These are phyloP conservation scores for Petunia secreta DNA, from an alignment of 257 asterid genomes.

Conservation along the genomic window DNA sequence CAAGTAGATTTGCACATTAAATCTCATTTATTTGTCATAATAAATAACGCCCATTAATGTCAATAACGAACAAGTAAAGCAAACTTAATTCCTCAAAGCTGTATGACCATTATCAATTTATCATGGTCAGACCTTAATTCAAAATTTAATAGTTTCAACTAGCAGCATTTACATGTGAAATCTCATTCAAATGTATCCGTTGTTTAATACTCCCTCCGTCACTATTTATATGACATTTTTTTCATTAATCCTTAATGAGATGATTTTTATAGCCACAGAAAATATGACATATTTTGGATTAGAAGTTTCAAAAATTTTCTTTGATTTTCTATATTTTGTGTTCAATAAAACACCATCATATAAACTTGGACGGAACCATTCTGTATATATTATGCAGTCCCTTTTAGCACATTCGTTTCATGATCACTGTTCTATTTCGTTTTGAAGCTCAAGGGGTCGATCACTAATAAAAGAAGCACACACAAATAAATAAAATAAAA, in stretches of 20 bases:
- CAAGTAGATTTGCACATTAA: slow-evolving; percentile 18
- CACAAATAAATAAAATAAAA: background rate
- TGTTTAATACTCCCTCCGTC: no score
- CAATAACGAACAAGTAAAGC: background rate
- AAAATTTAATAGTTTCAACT: background rate
- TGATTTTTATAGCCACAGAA: no score
- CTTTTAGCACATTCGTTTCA: background rate
- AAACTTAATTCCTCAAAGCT: slow-evolving; percentile 19
- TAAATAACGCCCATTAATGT: background rate
- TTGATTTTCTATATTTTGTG: no score
- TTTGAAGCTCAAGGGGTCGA: background rate
- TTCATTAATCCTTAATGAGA: no score
- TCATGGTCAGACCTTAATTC: background rate
- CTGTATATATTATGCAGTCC: background rate
- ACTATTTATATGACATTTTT: no score
- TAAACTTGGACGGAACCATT: no score
- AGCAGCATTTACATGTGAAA: background rate
- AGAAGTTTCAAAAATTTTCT: no score
- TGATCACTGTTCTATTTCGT: background rate
- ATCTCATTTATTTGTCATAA: slow-evolving; percentile 6
- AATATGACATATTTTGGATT: no score
- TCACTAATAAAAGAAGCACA: background rate
- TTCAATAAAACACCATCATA: no score
- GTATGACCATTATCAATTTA: background rate
- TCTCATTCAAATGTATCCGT: background rate